These are phyloP conservation scores for Pichia paraexigua DNA, from an alignment of 805 yeast species.

Conservation along the genomic window DNA sequence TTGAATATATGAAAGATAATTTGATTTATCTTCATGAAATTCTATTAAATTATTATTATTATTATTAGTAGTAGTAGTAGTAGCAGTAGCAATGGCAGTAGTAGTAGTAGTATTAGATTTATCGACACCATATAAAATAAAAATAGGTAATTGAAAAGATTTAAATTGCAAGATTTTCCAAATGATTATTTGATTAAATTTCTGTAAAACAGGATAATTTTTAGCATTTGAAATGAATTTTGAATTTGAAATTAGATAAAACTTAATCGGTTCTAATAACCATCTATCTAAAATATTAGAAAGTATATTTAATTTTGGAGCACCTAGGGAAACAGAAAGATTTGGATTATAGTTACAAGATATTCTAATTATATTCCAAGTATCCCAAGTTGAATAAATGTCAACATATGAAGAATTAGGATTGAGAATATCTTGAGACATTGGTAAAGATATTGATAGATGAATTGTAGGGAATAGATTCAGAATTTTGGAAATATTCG, in stretches of 20 bases:
- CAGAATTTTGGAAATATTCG: slow-evolving; percentile 26
- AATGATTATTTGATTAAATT: slow-evolving; percentile 44
- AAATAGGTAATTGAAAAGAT: slow-evolving; percentile 33
- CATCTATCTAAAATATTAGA: slow-evolving; percentile 47
- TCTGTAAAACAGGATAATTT: slow-evolving; percentile 57
- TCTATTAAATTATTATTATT: neutral
- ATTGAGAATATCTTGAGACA: slow-evolving; percentile 37
- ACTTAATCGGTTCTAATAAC: slow-evolving; percentile 60
- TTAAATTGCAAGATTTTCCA: slow-evolving; percentile 35
- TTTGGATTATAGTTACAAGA: slow-evolving; percentile 46
- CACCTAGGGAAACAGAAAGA: slow-evolving; percentile 64
- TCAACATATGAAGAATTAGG: slow-evolving; percentile 28
- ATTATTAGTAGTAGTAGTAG: too few relatives aligned
- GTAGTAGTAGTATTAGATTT: too few relatives aligned
- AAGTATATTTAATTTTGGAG: slow-evolving; percentile 56
- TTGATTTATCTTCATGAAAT: slow-evolving; percentile 9
- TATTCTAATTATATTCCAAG: slow-evolving; percentile 60
- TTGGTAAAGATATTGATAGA: slow-evolving; percentile 41
- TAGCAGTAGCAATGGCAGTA: too few relatives aligned
- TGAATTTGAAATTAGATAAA: slow-evolving; percentile 47
- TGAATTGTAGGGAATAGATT: slow-evolving; percentile 27
- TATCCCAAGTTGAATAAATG: slow-evolving; percentile 60
- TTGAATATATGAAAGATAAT: slow-evolving; percentile 26
- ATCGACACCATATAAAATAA: slow-evolving; percentile 49
- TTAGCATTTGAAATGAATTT: slow-evolving; percentile 52